Evolutionary conservation across 495 filamentous ascomycete genomes (phyloP).

Genomic region (Thozetella sp.): DNA sequence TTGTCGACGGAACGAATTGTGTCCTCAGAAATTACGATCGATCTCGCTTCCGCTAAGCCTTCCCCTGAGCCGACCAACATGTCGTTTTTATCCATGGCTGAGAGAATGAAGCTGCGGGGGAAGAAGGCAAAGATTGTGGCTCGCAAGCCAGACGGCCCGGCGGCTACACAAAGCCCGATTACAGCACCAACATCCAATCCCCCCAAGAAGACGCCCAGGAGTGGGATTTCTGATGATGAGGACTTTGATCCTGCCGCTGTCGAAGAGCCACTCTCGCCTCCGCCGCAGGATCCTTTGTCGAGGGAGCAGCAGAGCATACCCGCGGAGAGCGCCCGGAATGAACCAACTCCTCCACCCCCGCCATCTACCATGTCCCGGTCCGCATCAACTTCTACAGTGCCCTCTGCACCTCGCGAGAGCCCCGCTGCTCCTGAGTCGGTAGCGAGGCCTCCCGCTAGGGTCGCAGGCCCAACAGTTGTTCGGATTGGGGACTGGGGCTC

Average conservation of each 20-base stretch:
- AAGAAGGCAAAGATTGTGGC: conserved; percentile 43
- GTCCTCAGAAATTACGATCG: conserved; percentile 6
- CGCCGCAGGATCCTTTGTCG: neutral
- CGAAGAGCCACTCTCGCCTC: conserved; percentile 16
- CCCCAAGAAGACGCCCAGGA: conserved; percentile 11
- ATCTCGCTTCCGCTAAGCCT: conserved; percentile 6
- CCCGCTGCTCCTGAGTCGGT: too few species aligned
- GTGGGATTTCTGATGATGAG: conserved; percentile 22
- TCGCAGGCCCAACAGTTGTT: conserved; percentile 4
- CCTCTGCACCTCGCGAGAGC: too few species aligned
- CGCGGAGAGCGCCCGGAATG: neutral
- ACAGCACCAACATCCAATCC: conserved; percentile 14
- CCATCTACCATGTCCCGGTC: too few species aligned
- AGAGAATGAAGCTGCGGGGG: conserved; percentile 42
- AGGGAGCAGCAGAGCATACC: neutral
- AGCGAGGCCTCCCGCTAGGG: neutral
- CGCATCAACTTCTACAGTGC: too few species aligned
- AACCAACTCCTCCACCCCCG: neutral
- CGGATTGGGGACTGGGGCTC: neutral
- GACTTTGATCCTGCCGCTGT: conserved; percentile 30
- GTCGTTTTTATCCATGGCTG: conserved; percentile 42
- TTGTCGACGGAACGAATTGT: conserved; percentile 1
- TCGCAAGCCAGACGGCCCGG: conserved; percentile 15
- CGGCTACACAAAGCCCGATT: conserved; percentile 4
- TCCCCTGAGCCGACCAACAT: conserved; percentile 10